Evolutionary conservation across 352 stramenopile genomes (phyloP).

Genomic region (Phytophthora ramorum): DNA sequence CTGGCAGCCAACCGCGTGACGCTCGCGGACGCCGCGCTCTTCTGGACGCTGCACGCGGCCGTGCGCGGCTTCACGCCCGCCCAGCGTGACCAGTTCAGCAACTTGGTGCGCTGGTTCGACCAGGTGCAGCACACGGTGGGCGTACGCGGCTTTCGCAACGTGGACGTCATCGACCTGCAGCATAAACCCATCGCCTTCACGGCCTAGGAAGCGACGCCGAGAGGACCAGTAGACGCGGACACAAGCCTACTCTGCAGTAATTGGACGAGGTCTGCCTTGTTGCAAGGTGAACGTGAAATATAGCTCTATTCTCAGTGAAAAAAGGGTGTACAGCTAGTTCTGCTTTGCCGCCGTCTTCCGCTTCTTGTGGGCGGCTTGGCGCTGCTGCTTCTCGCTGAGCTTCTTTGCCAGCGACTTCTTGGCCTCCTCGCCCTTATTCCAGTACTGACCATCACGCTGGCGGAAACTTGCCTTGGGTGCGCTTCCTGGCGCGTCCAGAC

Average conservation of each 20-base stretch:
- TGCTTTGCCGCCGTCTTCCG: conserved; percentile 42
- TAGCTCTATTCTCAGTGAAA: conserved; percentile 34
- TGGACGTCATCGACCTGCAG: conserved; percentile 67
- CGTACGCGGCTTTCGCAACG: conserved; percentile 80
- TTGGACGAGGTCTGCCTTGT: not conserved
- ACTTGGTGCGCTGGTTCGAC: conserved; percentile 87
- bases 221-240: not conserved
- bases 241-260: too few species aligned
- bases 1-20: conserved; percentile 74
- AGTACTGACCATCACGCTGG: conserved; percentile 84
- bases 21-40: conserved; percentile 81
- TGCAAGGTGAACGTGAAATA: conserved; percentile 17
- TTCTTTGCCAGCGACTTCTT: conserved; percentile 86
- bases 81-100: conserved; percentile 58
- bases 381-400: conserved; percentile 68
- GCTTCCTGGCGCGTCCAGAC: conserved; percentile 90
- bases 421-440: conserved; percentile 88
- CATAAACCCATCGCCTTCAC: conserved; percentile 66
- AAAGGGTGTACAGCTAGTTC: conserved; percentile 15
- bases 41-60: conserved; percentile 62
- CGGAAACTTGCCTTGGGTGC: conserved; percentile 94
- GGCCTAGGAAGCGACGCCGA: conserved; percentile 53
- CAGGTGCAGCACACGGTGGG: conserved; percentile 87
- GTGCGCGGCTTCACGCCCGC: conserved; percentile 43
- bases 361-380: conserved; percentile 56